These are phyloP conservation scores for Cladosporium velox DNA, from an alignment of 2,329 filamentous ascomycete species.

Conservation along the genomic window DNA sequence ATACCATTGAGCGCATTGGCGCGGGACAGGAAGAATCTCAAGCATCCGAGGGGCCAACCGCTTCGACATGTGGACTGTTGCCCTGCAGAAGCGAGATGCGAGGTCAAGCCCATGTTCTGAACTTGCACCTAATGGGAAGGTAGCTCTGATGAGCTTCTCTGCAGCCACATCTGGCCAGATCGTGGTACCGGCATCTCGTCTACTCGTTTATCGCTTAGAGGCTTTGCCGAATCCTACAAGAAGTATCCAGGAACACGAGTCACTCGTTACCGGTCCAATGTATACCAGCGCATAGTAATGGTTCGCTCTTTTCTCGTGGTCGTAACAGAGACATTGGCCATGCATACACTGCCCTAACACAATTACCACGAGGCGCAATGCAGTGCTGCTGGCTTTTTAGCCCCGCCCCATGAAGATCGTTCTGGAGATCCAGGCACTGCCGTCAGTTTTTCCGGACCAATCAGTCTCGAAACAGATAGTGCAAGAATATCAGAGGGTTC, in stretches of 20 bases:
- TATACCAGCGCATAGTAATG: neutral
- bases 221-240: neutral
- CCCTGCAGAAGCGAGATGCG: neutral
- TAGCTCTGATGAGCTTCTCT: neutral
- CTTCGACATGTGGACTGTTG: slow-evolving; percentile 2
- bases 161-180: neutral
- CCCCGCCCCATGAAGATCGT: neutral
- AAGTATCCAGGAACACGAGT: neutral
- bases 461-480: neutral
- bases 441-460: neutral
- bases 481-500: neutral
- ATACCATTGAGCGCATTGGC: neutral
- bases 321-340: neutral
- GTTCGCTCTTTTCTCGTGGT: no score
- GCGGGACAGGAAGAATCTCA: neutral
- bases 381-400: neutral
- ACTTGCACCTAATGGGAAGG: neutral
- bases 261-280: neutral
- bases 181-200: neutral
- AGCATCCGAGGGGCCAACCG: neutral
- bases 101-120: neutral
- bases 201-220: neutral
- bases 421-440: neutral
- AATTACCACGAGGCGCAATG: neutral
- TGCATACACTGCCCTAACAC: neutral